Base-by-base conservation (phyloP, 805 yeast species). In the Ogataea pilisensis region DNA sequence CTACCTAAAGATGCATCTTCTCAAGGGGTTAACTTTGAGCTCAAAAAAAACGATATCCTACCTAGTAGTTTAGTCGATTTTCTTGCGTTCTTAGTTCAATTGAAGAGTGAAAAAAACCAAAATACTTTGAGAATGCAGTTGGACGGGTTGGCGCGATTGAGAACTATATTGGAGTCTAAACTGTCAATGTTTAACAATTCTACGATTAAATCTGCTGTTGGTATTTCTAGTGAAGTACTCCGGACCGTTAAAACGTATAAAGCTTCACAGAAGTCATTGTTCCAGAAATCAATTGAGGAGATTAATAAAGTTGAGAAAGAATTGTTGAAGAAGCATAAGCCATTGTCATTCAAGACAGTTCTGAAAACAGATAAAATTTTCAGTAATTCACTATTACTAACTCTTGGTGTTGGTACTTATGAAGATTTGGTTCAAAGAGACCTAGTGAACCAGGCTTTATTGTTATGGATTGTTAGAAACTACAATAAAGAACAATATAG, bases 391-490 rank as follows among this genome's bases (percentile, higher is more conserved):
- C 58, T 84, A 18, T 57, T 78, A 11, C 58, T 78, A 20, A 64
- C 76, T 1, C 72, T 80, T 54, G 90, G 88, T 8, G 69, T 78
- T 9, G 59, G 73, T 3, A 66, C 69, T 17, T 78, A 72, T 50
- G 80, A 76, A 4, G 78, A 75, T 34, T 51, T 84, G 13, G 52
- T 71, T 2, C 66, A 60, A 3, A 65, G 74, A 32, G 66, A 70
- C 31, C 68, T 78, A 34, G 62, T 78, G 42, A 81, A 80, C 41
- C 83, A 80, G 49, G 73, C 75, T 2, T 64, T 85, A 58, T 57
- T 81, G 17, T 58, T 85, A 30, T 85, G 82, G 77, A 64, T 84
- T 20, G 75, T 84, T 27, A 68, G 88, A 50, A 72, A 76, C 42
- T 64, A 68, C 42, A 82, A 80, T 54, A 65, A 64, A 34, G 49